Percentiles rank a stretch among this genome's conserved stretches.
These are phyloP conservation scores for Volvox carteri DNA, from an alignment of 163 green algal genomes.

Conservation along the genomic window DNA sequence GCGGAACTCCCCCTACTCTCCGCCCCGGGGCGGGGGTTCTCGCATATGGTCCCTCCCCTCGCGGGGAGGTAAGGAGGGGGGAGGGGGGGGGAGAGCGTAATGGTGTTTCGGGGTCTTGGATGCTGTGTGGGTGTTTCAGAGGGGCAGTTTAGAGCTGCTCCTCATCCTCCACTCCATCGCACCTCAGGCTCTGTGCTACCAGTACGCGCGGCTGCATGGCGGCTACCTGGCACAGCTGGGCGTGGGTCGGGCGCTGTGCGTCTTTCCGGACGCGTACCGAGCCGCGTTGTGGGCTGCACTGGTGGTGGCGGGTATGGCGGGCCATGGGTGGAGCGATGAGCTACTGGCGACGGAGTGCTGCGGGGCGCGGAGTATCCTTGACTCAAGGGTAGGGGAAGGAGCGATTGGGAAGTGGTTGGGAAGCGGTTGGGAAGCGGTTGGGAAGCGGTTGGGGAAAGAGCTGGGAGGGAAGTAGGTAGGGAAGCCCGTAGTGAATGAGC, in stretches of 20 bases:
- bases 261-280: slow-evolving; percentile 36
- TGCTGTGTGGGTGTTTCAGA: neutral
- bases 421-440: too few species aligned
- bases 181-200: slow-evolving; percentile 36
- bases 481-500: too few species aligned
- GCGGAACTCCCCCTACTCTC: too few species aligned
- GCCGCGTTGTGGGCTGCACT: slow-evolving; percentile 42
- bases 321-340: neutral
- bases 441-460: too few species aligned
- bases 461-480: too few species aligned
- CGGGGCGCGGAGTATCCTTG: neutral
- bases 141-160: neutral
- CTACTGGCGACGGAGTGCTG: slow-evolving; percentile 16
- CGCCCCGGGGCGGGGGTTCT: too few species aligned
- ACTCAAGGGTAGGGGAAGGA: neutral
- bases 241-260: neutral
- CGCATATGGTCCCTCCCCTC: too few species aligned
- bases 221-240: slow-evolving; percentile 34
- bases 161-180: neutral
- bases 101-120: neutral
- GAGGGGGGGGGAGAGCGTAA: neutral
- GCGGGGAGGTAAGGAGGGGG: too few species aligned
- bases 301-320: neutral
- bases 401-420: neutral
- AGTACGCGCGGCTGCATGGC: slow-evolving; percentile 22